A percentile compares a stretch with the other conserved stretches of the same genome.
Conservation (phyloP, 2,329 filamentous ascomycete genomes). For the Macrophomina phaseolina region DNA sequence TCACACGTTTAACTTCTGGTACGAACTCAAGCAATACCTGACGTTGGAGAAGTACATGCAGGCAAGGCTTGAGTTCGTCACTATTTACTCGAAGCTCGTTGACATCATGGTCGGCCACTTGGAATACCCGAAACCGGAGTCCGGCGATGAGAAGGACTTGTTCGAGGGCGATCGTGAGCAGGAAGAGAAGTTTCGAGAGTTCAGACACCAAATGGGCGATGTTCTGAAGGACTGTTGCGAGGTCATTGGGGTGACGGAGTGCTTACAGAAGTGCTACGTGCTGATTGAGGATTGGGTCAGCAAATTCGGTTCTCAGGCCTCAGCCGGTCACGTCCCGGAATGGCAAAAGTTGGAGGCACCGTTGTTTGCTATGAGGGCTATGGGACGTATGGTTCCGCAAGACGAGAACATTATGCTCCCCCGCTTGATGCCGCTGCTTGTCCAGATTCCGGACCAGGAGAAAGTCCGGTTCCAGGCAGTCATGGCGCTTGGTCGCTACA, state of each 20-base stretch:
- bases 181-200: constrained; percentile 96
- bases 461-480: constrained; percentile 98
- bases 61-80: constrained; percentile 75
- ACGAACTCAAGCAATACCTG: constrained; percentile 95
- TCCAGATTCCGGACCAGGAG: constrained; percentile 93
- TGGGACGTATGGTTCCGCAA: constrained; percentile 93
- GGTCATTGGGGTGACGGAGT: constrained; percentile 91
- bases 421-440: constrained; percentile 89
- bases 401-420: constrained; percentile 87
- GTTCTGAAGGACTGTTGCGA: constrained; percentile 97
- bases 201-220: constrained; percentile 96
- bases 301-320: constrained; percentile 77
- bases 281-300: constrained; percentile 88
- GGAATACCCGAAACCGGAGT: constrained; percentile 80
- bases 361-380: constrained; percentile 91
- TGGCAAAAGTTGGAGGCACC: constrained; percentile 98
- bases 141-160: constrained; percentile 76
- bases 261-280: constrained; percentile 84
- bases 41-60: constrained; percentile 88
- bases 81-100: constrained; percentile 86
- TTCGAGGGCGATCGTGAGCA: constrained; percentile 96
- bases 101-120: constrained; percentile 92
- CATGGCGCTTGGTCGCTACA: constrained; percentile 96
- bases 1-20: constrained; percentile 97
- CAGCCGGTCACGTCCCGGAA: constrained; percentile 77